Base-by-base conservation (phyloP, 345 rosid species). In the Brassica juncea region DNA sequence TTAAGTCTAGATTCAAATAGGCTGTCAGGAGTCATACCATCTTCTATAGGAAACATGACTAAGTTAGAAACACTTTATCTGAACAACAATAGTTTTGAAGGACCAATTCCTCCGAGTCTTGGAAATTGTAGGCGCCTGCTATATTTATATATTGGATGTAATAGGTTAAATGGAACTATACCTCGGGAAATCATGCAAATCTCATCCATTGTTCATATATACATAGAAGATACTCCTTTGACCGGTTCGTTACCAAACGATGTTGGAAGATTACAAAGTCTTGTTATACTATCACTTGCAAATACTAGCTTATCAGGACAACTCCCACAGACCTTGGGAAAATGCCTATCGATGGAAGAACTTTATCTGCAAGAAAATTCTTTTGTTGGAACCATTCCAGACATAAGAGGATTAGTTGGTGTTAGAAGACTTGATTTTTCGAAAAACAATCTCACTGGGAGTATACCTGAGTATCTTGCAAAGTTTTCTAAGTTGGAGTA, bases 11-110 rank as follows among this genome's bases (percentile, higher is more conserved):
- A 14, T n/a, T 44, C 55, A 32, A 79, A 73, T 32, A 28, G 59
- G 4, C 0, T 79, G 15, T 66, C 78, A 16, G 78, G 82, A 59
- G 58, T 12, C 15, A 73, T 79, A 57, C 78, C 82, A 11, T 61
- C 44, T 44, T 73, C 4, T 34, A 11, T 79, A 21, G 78, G 82
- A 7, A 79, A 79, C 63, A 8, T 79, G 42, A 67, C 57, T 32
- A 6, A 0, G 7, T 68, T 79, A 66, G 52, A 19, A 6, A 37
- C 4, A 10, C 62, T 79, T 0, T 5, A 0, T 8, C 31, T 79
- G 67, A 39, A 0, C 28, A 72, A 30, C 82, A 79, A 66, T 9
- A 57, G 68, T 30, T 72, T 79, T 39, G 4, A 57, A 16, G 73
- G 82, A 39, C 34, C 2, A 2, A 28, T 79, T 65, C 72, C 77